phyloP scores from a whole-genome alignment of 1,284 basidiomycete species.

The Paramarasmius palmivorus region DNA sequence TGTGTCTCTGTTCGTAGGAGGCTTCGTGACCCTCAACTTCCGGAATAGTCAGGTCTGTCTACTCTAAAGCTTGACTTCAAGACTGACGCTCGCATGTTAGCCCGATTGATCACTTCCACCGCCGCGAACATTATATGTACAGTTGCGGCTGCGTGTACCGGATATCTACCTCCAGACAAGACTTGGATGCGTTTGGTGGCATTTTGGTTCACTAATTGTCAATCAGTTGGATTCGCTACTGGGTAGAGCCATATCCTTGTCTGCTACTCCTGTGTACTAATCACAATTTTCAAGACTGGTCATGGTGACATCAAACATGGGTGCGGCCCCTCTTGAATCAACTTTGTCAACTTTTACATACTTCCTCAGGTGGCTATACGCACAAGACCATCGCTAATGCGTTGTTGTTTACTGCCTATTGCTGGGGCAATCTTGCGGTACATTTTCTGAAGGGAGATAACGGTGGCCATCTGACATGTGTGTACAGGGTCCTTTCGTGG shows the following conservation, averaged over 20 bases:
- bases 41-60: not conserved
- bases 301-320: conserved; percentile 10
- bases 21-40: conserved; percentile 2
- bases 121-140: conserved; percentile 7
- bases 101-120: conserved; percentile 3
- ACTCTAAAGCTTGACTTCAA: not conserved
- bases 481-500: conserved; percentile 1
- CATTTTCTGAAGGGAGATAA: not conserved
- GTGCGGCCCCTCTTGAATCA: not conserved
- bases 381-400: not conserved
- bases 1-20: not conserved
- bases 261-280: not conserved
- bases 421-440: conserved; percentile 2
- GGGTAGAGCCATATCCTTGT: not conserved
- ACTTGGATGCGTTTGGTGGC: conserved; percentile 7
- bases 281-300: too few species aligned
- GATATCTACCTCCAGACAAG: conserved; percentile 5
- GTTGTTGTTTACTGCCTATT: conserved; percentile 3
- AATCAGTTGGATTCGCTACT: conserved; percentile 7
- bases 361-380: not conserved
- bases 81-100: not conserved
- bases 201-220: conserved; percentile 9
- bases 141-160: conserved; percentile 7
- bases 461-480: not conserved
- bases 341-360: not conserved